These are phyloP conservation scores for Rhizopogon sp. DNA, from an alignment of 768 basidiomycete genomes.

Conservation along the genomic window DNA sequence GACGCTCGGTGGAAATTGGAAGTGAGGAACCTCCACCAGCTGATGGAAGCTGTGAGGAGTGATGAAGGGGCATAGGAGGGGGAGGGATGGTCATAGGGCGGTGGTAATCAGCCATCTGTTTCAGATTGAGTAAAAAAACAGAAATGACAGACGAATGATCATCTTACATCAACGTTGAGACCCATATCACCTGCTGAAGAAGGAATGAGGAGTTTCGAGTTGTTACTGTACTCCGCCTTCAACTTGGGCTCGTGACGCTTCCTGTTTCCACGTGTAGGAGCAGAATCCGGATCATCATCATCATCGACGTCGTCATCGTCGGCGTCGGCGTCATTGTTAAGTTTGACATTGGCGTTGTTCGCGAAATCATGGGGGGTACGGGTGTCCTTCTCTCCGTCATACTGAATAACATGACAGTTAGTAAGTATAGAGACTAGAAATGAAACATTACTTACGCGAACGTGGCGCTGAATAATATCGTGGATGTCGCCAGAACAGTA, in stretches of 20 bases:
- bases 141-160: background rate
- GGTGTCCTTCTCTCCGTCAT: constrained; percentile 47
- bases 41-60: constrained; percentile 20
- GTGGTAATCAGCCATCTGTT: constrained; percentile 27
- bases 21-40: constrained; percentile 20
- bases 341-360: constrained; percentile 26
- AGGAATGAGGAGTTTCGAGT: constrained; percentile 13
- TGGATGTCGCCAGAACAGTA: constrained; percentile 72
- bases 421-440: background rate
- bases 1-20: constrained; percentile 29
- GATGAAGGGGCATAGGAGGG: constrained; percentile 26
- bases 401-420: constrained; percentile 24
- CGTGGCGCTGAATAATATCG: constrained; percentile 64
- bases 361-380: constrained; percentile 46
- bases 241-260: constrained; percentile 22
- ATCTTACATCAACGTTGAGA: constrained; percentile 20
- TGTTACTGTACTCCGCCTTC: constrained; percentile 23
- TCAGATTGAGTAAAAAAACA: background rate
- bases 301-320: constrained; percentile 35
- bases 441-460: constrained; percentile 35
- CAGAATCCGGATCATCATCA: constrained; percentile 30
- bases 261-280: constrained; percentile 11
- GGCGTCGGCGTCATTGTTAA: constrained; percentile 18
- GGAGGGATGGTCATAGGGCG: constrained; percentile 29
- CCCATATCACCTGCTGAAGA: constrained; percentile 13